Conservation (phyloP, 768 basidiomycete genomes). For the Kwoniella botswanensis region DNA sequence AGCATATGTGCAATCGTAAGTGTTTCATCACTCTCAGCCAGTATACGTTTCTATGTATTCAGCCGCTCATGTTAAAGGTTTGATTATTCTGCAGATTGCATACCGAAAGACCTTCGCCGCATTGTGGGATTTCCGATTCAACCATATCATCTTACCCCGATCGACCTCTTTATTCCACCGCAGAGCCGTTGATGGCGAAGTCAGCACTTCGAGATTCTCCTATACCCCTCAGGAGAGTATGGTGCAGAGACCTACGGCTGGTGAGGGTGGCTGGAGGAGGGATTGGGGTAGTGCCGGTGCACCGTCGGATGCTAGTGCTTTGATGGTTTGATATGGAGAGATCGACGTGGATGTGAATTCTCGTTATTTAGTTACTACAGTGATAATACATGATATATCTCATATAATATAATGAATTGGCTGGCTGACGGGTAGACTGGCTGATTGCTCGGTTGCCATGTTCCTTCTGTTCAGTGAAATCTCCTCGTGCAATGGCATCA, state of each 20-base stretch:
- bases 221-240: conserved; percentile 41
- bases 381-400: too few relatives aligned
- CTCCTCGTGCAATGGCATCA: too few relatives aligned
- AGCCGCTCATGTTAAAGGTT: too few relatives aligned
- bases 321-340: conserved; percentile 27
- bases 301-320: conserved; percentile 39
- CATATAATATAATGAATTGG: too few relatives aligned
- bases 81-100: too few relatives aligned
- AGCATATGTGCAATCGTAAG: conserved; percentile 62
- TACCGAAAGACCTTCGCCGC: conserved; percentile 67
- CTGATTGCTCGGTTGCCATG: too few relatives aligned
- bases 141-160: conserved; percentile 67
- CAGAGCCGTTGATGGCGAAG: conserved; percentile 24
- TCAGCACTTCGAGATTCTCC: conserved; percentile 30
- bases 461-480: too few relatives aligned
- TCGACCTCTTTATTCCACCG: conserved; percentile 51
- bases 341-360: too few relatives aligned
- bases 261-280: conserved; percentile 44
- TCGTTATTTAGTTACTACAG: too few relatives aligned
- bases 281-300: conserved; percentile 37
- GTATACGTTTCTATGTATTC: too few relatives aligned
- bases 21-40: background rate
- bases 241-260: conserved; percentile 41
- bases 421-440: too few relatives aligned
- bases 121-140: conserved; percentile 67